A percentile compares a stretch with the other conserved stretches of the same genome.
phyloP scores from a whole-genome alignment of 257 asterid genomes.

The Plectranthus barbatus region DNA sequence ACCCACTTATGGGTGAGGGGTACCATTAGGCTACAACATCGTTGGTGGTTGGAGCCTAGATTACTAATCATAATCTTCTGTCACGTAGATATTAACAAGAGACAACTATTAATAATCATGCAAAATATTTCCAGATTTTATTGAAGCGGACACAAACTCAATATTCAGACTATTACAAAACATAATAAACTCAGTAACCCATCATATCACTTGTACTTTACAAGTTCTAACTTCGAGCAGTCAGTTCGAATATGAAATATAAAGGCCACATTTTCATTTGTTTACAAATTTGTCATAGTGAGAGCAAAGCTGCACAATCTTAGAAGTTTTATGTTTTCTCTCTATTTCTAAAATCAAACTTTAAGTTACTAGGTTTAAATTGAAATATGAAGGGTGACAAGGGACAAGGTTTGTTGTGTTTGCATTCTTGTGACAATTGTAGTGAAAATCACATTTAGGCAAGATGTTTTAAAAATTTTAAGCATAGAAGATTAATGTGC shows the following conservation, averaged over 20 bases:
- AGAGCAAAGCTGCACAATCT: background rate
- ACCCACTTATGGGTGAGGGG: too few relatives aligned
- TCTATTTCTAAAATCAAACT: background rate
- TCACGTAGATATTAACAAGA: background rate
- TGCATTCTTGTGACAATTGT: background rate
- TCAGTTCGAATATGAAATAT: background rate
- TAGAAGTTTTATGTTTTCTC: background rate
- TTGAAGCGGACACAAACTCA: background rate
- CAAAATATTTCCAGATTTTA: too few relatives aligned
- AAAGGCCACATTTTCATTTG: background rate
- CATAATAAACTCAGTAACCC: background rate
- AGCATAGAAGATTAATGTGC: slow-evolving; percentile 5
- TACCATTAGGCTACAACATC: too few relatives aligned
- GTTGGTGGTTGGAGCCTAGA: too few relatives aligned
- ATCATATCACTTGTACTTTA: background rate
- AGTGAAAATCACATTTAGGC: background rate
- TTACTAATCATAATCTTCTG: background rate
- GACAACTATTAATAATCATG: too few relatives aligned
- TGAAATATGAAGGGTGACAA: too few relatives aligned
- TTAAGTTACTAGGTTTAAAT: background rate
- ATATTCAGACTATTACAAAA: background rate
- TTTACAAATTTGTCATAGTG: background rate
- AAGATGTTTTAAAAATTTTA: background rate
- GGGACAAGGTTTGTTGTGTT: background rate
- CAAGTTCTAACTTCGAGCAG: slow-evolving; percentile 4